Base-by-base conservation (phyloP, 768 basidiomycete genomes). In the Neoboletus brunneissimus region DNA sequence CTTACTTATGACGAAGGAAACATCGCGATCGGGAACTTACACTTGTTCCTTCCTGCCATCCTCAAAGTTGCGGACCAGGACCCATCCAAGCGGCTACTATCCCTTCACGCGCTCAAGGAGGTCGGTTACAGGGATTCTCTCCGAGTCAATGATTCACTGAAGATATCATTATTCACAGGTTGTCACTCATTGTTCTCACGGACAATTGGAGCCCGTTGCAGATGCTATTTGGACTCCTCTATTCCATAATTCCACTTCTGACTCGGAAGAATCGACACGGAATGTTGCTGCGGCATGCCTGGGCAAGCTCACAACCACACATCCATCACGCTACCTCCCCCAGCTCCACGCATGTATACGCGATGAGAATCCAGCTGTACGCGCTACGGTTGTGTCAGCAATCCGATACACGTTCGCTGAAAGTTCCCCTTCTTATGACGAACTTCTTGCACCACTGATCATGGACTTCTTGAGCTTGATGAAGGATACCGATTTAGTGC, bases 231-330 rank as follows among this genome's bases (percentile, higher is more conserved):
- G 97, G 97, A 79, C 79, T 2, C 95, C 96, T 4, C 80, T 99
- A 15, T 96, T 98, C 69, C 85, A 91, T 64, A 89, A 94, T 69
- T 94, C 93, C 12, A 88, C 91, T 57, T 68, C 69, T 3, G 88
- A 85, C 58, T 82, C 89, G 16, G 96, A 96, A 58, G 96, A 98
- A 73, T 89, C 89, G 9, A 89, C 92, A 1, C 79, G 95, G 48
- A 98, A 97, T 67, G 92, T 98, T 37, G 93, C 95, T 25, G 94
- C 97, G 45, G 95, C 96, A 3, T 98, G 95, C 68, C 81, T 99
- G 18, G 97, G 97, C 34, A 97, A 98, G 72, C 79, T 99, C 31
- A 95, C 94, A 0, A 91, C 91, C 0, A 90, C 92, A 0, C 89
- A 94, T 55, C 94, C 97, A 5, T 85, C 87, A 0, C 86, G 86